Base-by-base conservation (phyloP, 2,329 filamentous ascomycete genomes). In the Fusarium annulatum region DNA sequence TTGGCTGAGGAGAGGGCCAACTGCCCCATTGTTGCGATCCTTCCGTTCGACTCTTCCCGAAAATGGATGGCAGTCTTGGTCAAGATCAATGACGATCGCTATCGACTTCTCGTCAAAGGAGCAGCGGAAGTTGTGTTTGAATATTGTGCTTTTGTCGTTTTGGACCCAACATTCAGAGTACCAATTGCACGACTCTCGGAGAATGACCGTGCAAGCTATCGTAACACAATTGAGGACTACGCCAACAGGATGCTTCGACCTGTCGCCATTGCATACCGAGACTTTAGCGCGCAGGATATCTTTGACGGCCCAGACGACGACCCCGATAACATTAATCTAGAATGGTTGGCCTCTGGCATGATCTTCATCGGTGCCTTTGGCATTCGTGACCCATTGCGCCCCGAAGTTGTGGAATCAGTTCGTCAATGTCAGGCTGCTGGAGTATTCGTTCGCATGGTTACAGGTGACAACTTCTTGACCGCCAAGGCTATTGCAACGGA, bases 221-320 rank as follows among this genome's bases (percentile, higher is more conserved):
- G 79, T n/a, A 76, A 73, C 21, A 81, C 80, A 2, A 84, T 84
- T 14, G 75, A 80, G 15, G 78, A 79, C 18, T 94, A 94, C 76
- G 92, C 93, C 4, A 88, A 87, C 11, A 88, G 90, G 14, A 93
- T 92, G 64, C 87, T 96, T 18, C 90, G 93, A 53, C 94, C 93
- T 1, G 94, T 96, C 61, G 93, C 89, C 23, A 86, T 95, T 71
- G 87, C 93, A 9, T 95, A 93, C 81, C 88, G 89, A 51, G 94
- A 96, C 72, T 94, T 93, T 67, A 87, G 90, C 34, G 85, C 84
- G 65, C 93, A 91, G 88, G 93, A 93, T 33, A 87, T 86, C 28
- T 87, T 92, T 59, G 92, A 89, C 15, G 79, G 87, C 38, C 76
- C 78, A 9, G 77, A 78, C 9, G 80, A 83, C 38, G 80, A 82